Evolutionary conservation across 306 rosid species (phyloP).

Genomic region (Lathyrus aphaca): DNA sequence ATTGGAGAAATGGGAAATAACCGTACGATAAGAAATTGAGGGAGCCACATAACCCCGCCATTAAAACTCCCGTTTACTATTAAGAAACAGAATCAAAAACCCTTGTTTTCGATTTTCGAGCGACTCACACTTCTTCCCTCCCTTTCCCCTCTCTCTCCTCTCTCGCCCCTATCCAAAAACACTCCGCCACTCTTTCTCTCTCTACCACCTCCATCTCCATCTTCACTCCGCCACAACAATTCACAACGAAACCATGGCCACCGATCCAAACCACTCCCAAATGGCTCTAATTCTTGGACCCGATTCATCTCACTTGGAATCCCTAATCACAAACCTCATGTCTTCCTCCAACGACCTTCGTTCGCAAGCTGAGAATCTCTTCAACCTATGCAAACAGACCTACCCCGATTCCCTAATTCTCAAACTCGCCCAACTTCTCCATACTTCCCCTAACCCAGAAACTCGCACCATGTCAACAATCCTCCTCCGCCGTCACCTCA

Average conservation of each 20-base stretch:
- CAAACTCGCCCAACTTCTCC: constrained; percentile 55
- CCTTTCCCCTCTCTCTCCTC: neutral
- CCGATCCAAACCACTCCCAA: constrained; percentile 51
- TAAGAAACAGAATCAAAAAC: constrained; percentile 11
- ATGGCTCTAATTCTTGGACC: constrained; percentile 54
- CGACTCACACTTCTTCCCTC: neutral
- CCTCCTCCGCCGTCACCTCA: constrained; percentile 73
- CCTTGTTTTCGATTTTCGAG: constrained; percentile 14
- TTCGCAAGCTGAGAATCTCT: constrained; percentile 60
- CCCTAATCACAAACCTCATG: constrained; percentile 62
- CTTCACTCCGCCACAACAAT: neutral
- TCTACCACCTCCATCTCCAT: neutral
- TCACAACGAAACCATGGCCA: constrained; percentile 41
- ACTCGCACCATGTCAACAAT: constrained; percentile 64
- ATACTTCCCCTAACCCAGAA: constrained; percentile 51
- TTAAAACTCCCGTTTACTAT: neutral
- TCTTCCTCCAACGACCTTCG: constrained; percentile 63
- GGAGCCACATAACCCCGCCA: neutral
- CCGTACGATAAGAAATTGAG: constrained; percentile 13
- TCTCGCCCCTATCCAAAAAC: constrained; percentile 1
- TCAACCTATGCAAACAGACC: constrained; percentile 65
- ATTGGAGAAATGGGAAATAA: neutral
- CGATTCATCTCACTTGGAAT: constrained; percentile 54
- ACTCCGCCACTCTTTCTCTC: neutral
- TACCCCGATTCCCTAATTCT: constrained; percentile 56